A percentile compares a stretch with the other conserved stretches of the same genome.
These are phyloP conservation scores for Medicago lupulina DNA, from an alignment of 306 rosid genomes.

Conservation along the genomic window DNA sequence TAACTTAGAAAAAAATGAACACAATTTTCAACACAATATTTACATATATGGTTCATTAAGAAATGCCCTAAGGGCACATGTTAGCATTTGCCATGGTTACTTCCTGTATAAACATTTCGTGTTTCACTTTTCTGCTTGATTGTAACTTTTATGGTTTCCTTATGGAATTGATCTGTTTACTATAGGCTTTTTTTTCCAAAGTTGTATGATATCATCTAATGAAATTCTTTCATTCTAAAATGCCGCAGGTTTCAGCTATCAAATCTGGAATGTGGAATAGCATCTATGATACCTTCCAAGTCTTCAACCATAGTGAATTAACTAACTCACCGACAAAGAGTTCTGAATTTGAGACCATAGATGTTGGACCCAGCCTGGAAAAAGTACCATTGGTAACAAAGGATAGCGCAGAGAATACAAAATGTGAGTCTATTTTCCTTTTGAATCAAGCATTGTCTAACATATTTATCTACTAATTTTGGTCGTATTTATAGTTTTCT, in stretches of 20 bases:
- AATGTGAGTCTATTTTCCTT: conserved; percentile 58
- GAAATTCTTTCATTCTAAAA: neutral
- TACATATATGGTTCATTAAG: neutral
- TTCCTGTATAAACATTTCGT: neutral
- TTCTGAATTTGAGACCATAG: conserved; percentile 61
- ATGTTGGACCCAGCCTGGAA: conserved; percentile 67
- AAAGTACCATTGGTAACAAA: conserved; percentile 36
- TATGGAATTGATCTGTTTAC: conserved; percentile 4
- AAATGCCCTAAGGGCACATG: neutral
- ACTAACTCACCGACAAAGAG: conserved; percentile 48
- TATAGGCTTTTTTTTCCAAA: conserved; percentile 6
- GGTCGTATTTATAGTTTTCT: conserved; percentile 15
- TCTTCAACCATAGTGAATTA: conserved; percentile 51
- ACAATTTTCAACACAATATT: neutral
- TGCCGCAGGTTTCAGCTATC: conserved; percentile 72
- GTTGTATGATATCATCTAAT: conserved; percentile 26
- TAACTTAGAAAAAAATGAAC: neutral
- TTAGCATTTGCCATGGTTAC: neutral
- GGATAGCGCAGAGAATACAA: conserved; percentile 35
- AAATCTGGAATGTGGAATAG: conserved; percentile 86
- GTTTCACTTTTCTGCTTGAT: conserved; percentile 6
- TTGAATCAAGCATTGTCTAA: conserved; percentile 29
- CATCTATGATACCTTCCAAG: conserved; percentile 81
- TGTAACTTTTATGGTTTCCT: neutral
- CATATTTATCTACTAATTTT: conserved; percentile 13